These are phyloP conservation scores for Aspergillus alliaceus DNA, from an alignment of 2,329 filamentous ascomycete species.

Conservation along the genomic window DNA sequence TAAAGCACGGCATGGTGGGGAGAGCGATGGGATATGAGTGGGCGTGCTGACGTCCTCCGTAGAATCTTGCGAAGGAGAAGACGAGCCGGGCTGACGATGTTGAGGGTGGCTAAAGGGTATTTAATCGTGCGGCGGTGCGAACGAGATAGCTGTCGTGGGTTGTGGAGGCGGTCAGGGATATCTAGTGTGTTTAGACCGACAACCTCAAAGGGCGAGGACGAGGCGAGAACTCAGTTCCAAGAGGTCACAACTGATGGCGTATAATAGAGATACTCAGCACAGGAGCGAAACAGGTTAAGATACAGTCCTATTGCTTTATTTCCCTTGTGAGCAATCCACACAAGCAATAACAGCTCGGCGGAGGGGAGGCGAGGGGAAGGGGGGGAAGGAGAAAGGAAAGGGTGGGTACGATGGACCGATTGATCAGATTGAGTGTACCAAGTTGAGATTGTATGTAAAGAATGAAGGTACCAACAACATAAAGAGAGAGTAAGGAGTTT, in stretches of 20 bases:
- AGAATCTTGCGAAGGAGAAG: conserved; percentile 4
- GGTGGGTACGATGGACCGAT: background rate
- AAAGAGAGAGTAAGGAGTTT: background rate
- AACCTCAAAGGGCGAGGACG: conserved; percentile 4
- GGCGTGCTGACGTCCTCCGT: conserved; percentile 3
- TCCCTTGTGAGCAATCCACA: background rate
- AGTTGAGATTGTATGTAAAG: background rate
- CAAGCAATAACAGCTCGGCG: background rate
- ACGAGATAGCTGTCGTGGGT: conserved; percentile 18
- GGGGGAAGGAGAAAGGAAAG: background rate
- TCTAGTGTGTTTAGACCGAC: conserved; percentile 11
- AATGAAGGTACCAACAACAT: background rate
- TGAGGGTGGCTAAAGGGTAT: conserved; percentile 1
- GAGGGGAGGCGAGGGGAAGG: background rate
- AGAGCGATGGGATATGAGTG: background rate
- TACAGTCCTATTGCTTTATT: background rate
- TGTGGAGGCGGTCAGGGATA: conserved; percentile 28
- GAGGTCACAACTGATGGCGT: background rate
- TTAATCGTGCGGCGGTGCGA: conserved; percentile 3
- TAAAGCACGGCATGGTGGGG: conserved; percentile 84
- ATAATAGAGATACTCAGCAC: background rate
- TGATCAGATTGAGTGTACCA: background rate
- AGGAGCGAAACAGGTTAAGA: background rate
- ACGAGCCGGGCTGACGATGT: background rate
- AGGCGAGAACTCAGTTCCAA: background rate